Conservation (phyloP, 2,329 filamentous ascomycete species). For the Aspergillus sp. region DNA sequence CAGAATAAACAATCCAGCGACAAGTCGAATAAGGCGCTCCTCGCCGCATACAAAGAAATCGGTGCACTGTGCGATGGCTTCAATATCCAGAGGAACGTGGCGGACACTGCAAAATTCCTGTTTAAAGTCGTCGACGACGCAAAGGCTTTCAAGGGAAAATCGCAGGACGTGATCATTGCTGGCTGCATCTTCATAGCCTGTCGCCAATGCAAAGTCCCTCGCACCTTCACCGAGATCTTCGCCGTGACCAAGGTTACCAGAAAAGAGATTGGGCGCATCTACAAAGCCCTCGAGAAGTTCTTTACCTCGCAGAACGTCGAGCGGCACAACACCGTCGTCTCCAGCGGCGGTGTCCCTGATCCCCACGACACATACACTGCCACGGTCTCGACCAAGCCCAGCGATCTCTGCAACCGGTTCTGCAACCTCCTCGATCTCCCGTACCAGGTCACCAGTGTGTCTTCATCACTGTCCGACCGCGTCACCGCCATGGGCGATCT, state of each 20-base stretch:
- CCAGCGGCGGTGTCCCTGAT: constrained; percentile 43
- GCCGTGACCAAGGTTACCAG: constrained; percentile 87
- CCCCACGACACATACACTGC: constrained; percentile 56
- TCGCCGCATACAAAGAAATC: constrained; percentile 81
- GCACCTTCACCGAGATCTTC: constrained; percentile 91
- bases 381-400: constrained; percentile 67
- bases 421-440: constrained; percentile 73
- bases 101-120: constrained; percentile 85
- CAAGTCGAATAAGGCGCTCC: constrained; percentile 71
- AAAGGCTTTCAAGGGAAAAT: constrained; percentile 91
- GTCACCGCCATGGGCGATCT: constrained; percentile 70
- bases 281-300: constrained; percentile 87
- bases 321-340: constrained; percentile 40
- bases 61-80: constrained; percentile 77
- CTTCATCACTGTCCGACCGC: constrained; percentile 66
- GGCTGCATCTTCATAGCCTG: constrained; percentile 97
- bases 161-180: constrained; percentile 84
- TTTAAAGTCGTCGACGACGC: constrained; percentile 92
- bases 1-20: constrained; percentile 75
- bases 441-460: constrained; percentile 68
- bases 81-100: constrained; percentile 68
- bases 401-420: constrained; percentile 80
- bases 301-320: constrained; percentile 63
- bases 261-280: constrained; percentile 93
- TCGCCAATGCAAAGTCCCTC: constrained; percentile 74